Conservation (phyloP, 2,329 filamentous ascomycete species). For the Botrytis fabae region DNA sequence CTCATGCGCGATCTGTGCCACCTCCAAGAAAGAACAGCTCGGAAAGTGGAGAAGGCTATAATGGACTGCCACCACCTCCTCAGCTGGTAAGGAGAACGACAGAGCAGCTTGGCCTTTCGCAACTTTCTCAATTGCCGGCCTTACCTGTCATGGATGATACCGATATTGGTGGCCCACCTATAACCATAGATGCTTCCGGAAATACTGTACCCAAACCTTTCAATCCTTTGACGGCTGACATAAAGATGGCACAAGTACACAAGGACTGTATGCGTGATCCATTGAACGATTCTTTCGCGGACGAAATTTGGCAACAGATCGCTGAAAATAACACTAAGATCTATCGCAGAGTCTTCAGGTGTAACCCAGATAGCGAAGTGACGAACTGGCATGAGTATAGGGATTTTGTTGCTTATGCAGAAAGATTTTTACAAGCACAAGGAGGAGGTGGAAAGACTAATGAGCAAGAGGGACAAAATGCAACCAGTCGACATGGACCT, state of each 20-base stretch:
- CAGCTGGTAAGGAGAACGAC: constrained; percentile 60
- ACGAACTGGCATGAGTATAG: constrained; percentile 86
- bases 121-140: constrained; percentile 67
- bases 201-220: constrained; percentile 48
- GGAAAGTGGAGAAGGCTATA: constrained; percentile 44
- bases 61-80: constrained; percentile 59
- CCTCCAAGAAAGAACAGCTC: constrained; percentile 25
- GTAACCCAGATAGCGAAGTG: constrained; percentile 95
- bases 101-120: constrained; percentile 65
- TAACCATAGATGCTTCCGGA: constrained; percentile 55
- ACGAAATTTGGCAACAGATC: constrained; percentile 83
- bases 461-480: constrained; percentile 39
- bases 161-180: constrained; percentile 76
- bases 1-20: constrained; percentile 40
- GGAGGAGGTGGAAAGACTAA: constrained; percentile 39
- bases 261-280: constrained; percentile 96
- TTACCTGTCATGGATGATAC: constrained; percentile 73
- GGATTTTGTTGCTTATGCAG: constrained; percentile 61
- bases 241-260: constrained; percentile 71
- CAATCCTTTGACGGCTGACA: constrained; percentile 62
- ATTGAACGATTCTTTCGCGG: constrained; percentile 75
- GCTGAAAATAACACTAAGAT: constrained; percentile 95
- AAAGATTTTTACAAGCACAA: constrained; percentile 63
- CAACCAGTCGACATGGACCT: constrained; percentile 38
- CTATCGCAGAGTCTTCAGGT: constrained; percentile 90